These are phyloP conservation scores for Ganoderma leucocontextum DNA, from an alignment of 1,284 basidiomycete species.

Conservation along the genomic window DNA sequence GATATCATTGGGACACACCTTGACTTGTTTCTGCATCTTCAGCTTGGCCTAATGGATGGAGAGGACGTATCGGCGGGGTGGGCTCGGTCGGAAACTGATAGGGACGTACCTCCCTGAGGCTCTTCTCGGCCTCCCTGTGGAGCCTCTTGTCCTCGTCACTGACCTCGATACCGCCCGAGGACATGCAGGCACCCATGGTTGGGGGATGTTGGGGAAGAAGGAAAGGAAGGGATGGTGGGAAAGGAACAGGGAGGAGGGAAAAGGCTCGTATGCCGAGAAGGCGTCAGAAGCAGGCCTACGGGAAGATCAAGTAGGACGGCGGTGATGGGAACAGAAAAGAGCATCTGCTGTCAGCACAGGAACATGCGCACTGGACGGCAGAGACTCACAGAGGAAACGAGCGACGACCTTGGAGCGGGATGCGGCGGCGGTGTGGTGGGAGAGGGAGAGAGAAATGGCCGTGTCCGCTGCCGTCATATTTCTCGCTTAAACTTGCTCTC, in stretches of 20 bases:
- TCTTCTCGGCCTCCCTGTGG: conserved; percentile 74
- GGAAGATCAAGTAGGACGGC: conserved; percentile 29
- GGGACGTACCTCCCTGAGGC: conserved; percentile 64
- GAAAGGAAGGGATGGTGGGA: conserved; percentile 16
- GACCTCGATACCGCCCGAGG: conserved; percentile 60
- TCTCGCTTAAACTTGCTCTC: background rate
- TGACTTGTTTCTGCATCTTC: conserved; percentile 78
- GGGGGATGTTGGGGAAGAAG: conserved; percentile 12
- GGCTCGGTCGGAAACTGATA: conserved; percentile 6
- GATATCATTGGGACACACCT: conserved; percentile 56
- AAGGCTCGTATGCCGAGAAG: conserved; percentile 15
- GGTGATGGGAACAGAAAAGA: conserved; percentile 28
- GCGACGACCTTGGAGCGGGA: conserved; percentile 26
- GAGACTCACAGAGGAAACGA: conserved; percentile 18
- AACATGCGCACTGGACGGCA: background rate
- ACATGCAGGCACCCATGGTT: conserved; percentile 82
- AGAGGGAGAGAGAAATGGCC: conserved; percentile 7
- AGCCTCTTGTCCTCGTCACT: conserved; percentile 68
- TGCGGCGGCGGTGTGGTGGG: conserved; percentile 8
- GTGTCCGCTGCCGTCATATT: background rate
- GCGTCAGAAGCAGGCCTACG: conserved; percentile 26
- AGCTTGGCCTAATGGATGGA: conserved; percentile 61
- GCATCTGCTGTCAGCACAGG: conserved; percentile 19
- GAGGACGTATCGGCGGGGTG: conserved; percentile 8
- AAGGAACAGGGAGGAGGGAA: conserved; percentile 13